phyloP scores from a whole-genome alignment of 2,329 filamentous ascomycete genomes.

The Periconia digitata region DNA sequence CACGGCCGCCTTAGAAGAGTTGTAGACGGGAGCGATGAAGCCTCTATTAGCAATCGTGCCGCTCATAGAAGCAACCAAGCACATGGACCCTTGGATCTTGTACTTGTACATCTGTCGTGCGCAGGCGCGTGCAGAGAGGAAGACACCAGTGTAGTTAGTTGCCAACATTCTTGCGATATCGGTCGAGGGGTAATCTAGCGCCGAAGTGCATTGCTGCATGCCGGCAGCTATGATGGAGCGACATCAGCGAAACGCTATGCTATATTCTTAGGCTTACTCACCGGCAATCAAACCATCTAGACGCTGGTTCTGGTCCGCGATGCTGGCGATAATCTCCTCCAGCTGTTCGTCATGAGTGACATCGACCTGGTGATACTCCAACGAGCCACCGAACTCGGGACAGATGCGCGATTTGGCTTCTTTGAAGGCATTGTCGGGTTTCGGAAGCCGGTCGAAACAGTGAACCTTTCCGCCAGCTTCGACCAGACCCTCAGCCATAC shows the following conservation, averaged over 20 bases:
- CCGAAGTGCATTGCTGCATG: constrained; percentile 77
- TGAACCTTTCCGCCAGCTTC: constrained; percentile 75
- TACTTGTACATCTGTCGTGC: constrained; percentile 64
- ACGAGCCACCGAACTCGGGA: constrained; percentile 61
- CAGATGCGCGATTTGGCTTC: constrained; percentile 62
- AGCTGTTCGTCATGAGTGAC: constrained; percentile 70
- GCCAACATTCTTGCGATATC: constrained; percentile 62
- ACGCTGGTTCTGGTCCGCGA: constrained; percentile 68
- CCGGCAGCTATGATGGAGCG: constrained; percentile 55
- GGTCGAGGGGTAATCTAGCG: constrained; percentile 70
- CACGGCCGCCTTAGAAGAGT: constrained; percentile 73
- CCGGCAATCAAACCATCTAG: constrained; percentile 74
- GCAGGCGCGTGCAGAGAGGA: constrained; percentile 61
- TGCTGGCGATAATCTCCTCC: constrained; percentile 65
- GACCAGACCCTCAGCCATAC: constrained; percentile 70
- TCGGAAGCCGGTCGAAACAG: constrained; percentile 62
- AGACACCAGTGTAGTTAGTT: constrained; percentile 61
- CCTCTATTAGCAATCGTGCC: constrained; percentile 63
- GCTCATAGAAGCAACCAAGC: constrained; percentile 64
- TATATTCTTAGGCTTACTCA: constrained; percentile 9
- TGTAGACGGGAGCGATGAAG: constrained; percentile 67
- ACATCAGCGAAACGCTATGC: neutral
- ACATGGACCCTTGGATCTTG: constrained; percentile 59
- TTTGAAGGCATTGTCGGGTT: constrained; percentile 62
- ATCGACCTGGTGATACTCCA: constrained; percentile 77